Percentiles rank a stretch among this genome's conserved stretches.
phyloP scores from a whole-genome alignment of 257 asterid species.

The Verbascum thapsus region DNA sequence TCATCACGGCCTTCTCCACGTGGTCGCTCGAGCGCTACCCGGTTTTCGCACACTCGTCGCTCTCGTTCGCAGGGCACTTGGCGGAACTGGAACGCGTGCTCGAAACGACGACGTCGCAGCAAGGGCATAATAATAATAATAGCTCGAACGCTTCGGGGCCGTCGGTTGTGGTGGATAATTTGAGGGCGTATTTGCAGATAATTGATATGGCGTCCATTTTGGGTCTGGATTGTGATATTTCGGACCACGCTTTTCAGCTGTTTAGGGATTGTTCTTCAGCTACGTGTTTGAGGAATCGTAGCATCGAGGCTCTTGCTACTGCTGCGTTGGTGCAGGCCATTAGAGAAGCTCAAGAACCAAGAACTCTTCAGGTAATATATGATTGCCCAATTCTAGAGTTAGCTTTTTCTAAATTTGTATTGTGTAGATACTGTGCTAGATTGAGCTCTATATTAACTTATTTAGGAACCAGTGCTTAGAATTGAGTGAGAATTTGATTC shows the following conservation, averaged over 20 bases:
- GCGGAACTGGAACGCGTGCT: slow-evolving; percentile 95
- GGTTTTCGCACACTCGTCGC: slow-evolving; percentile 67
- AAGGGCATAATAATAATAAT: too few relatives aligned
- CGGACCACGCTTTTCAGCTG: slow-evolving; percentile 98
- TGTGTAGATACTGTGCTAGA: slow-evolving; percentile 11
- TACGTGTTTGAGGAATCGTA: slow-evolving; percentile 92
- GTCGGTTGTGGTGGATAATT: slow-evolving; percentile 81
- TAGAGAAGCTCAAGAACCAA: slow-evolving; percentile 95
- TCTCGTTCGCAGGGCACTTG: slow-evolving; percentile 87
- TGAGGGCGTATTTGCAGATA: slow-evolving; percentile 95
- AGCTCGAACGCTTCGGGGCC: slow-evolving; percentile 52
- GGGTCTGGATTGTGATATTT: slow-evolving; percentile 77
- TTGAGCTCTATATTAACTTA: not conserved
- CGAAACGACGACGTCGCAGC: slow-evolving; percentile 75
- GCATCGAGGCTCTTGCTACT: slow-evolving; percentile 97
- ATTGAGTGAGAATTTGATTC: not conserved
- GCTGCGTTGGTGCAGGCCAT: slow-evolving; percentile 97
- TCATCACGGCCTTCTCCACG: slow-evolving; percentile 93
- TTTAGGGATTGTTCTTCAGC: slow-evolving; percentile 95
- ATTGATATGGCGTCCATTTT: slow-evolving; percentile 93
- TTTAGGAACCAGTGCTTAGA: slow-evolving; percentile 7
- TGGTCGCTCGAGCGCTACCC: slow-evolving; percentile 97
- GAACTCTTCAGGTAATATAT: slow-evolving; percentile 91
- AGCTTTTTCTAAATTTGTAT: not conserved
- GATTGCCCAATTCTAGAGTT: not conserved